These are phyloP conservation scores for Zoysia matrella DNA, from an alignment of 202 grass and related monocot genomes.

Conservation along the genomic window DNA sequence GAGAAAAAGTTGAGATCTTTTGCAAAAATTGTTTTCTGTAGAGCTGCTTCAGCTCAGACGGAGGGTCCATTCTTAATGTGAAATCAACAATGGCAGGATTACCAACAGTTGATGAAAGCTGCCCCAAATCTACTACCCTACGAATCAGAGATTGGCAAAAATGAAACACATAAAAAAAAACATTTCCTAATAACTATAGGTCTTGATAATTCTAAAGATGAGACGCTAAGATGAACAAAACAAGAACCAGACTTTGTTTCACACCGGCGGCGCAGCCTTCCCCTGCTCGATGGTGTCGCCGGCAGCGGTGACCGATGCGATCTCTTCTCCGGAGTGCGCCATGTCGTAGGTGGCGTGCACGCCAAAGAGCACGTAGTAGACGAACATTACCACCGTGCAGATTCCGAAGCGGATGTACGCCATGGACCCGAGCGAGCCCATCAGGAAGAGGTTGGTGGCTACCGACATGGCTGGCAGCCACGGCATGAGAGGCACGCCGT, in stretches of 20 bases:
- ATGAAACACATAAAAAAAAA: neutral
- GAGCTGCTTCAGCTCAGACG: neutral
- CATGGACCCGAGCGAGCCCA: constrained; percentile 60
- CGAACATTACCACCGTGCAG: constrained; percentile 63
- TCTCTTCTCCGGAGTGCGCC: constrained; percentile 11
- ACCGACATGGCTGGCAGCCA: constrained; percentile 68
- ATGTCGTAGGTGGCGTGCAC: constrained; percentile 44
- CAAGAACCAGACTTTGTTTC: neutral
- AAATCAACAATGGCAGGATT: neutral
- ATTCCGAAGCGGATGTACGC: constrained; percentile 65
- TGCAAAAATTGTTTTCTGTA: neutral
- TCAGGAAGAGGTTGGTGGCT: constrained; percentile 68
- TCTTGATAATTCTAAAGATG: neutral
- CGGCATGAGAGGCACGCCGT: constrained; percentile 49
- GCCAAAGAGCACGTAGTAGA: constrained; percentile 60
- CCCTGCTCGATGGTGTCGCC: constrained; percentile 24
- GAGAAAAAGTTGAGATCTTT: neutral
- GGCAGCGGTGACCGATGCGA: neutral
- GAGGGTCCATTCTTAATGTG: neutral
- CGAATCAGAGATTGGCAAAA: neutral
- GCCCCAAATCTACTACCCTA: neutral
- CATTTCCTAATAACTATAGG: neutral
- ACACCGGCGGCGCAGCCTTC: constrained; percentile 20
- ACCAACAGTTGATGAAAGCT: neutral
- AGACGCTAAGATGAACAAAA: too few relatives aligned